Conservation (phyloP, 2,329 filamentous ascomycete genomes). For the Epichloe brachyelytri region DNA sequence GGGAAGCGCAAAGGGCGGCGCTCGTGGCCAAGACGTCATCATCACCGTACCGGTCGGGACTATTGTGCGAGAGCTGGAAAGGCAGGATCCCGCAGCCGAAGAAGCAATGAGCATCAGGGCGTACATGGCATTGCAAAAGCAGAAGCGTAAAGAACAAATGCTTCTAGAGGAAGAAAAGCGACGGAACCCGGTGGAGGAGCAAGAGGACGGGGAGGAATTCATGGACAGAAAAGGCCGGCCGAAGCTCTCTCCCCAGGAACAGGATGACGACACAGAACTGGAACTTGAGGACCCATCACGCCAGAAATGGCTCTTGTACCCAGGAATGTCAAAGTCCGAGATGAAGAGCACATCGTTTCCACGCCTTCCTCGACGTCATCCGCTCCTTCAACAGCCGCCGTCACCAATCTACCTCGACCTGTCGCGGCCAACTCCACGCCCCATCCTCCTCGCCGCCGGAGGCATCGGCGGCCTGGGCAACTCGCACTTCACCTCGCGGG, state of each 20-base stretch:
- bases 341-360: conserved; percentile 41
- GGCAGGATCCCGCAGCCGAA: conserved; percentile 64
- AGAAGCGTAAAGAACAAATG: conserved; percentile 17
- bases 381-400: conserved; percentile 52
- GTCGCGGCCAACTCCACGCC: conserved; percentile 63
- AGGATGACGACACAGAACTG: conserved; percentile 24
- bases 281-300: conserved; percentile 35
- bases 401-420: conserved; percentile 63
- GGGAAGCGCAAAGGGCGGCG: conserved; percentile 60
- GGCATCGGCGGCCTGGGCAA: conserved; percentile 87
- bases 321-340: conserved; percentile 60
- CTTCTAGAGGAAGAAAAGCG: conserved; percentile 22
- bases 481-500: conserved; percentile 74
- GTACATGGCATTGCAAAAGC: conserved; percentile 20
- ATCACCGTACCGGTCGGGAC: conserved; percentile 90
- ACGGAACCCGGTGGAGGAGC: conserved; percentile 5
- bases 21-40: conserved; percentile 73
- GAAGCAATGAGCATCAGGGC: conserved; percentile 32
- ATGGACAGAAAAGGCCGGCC: conserved; percentile 4
- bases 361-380: conserved; percentile 36
- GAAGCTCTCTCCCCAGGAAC: conserved; percentile 5
- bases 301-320: conserved; percentile 78
- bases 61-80: conserved; percentile 68
- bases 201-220: conserved; percentile 5
- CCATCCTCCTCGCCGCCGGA: conserved; percentile 75